phyloP scores from a whole-genome alignment of 352 stramenopile species.

The Globisporangium abappressorium region DNA sequence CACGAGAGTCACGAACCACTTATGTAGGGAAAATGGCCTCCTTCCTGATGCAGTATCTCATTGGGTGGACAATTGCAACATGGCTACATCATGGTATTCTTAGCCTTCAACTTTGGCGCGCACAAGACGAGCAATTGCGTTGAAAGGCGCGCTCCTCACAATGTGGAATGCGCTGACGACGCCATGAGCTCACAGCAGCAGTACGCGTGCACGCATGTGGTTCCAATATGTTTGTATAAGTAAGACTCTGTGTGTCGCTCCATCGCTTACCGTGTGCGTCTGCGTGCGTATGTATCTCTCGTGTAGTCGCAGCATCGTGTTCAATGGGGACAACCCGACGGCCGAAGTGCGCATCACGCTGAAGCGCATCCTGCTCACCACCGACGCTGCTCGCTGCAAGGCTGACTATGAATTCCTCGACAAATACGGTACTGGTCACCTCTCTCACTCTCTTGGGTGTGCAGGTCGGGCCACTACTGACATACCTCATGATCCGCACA shows the following conservation, averaged over 20 bases:
- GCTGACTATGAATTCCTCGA: slow-evolving; percentile 73
- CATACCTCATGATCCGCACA: slow-evolving; percentile 7
- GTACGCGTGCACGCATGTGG: not conserved
- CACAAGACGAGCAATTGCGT: not conserved
- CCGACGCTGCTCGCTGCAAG: slow-evolving; percentile 35
- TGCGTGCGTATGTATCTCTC: not conserved
- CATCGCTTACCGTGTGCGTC: not conserved
- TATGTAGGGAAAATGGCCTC: too few relatives aligned
- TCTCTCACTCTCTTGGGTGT: not conserved
- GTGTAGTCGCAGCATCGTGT: slow-evolving; percentile 5
- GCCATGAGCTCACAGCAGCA: not conserved
- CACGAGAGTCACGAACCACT: too few relatives aligned
- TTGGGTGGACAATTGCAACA: not conserved
- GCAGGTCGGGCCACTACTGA: not conserved
- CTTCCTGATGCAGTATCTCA: not conserved
- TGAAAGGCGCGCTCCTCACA: not conserved
- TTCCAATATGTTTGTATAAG: not conserved
- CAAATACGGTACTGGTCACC: slow-evolving; percentile 37
- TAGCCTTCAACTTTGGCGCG: not conserved
- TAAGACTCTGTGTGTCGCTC: not conserved
- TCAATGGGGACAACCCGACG: slow-evolving; percentile 28
- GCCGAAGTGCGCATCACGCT: slow-evolving; percentile 41
- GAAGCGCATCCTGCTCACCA: slow-evolving; percentile 41
- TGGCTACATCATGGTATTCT: slow-evolving; percentile 3
- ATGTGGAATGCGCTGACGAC: not conserved